Conservation (phyloP, 108 stramenopile genomes). For the Thalassiosira profunda region DNA sequence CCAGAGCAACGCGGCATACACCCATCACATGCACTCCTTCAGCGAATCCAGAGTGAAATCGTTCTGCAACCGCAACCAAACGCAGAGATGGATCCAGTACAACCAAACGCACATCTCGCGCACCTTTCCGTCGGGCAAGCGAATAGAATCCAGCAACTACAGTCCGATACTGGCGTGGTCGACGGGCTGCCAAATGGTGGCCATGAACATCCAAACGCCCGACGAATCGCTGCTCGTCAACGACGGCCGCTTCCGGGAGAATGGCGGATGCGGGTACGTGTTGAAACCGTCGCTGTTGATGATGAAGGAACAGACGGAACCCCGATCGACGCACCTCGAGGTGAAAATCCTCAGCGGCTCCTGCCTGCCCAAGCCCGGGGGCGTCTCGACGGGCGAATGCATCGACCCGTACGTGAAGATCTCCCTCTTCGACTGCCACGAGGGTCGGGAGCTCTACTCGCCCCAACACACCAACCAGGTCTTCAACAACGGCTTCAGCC, state of each 20-base stretch:
- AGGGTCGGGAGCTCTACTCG: constrained; percentile 43
- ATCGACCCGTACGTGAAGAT: constrained; percentile 87
- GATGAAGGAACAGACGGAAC: constrained; percentile 41
- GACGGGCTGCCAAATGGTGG: constrained; percentile 94
- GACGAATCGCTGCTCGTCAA: constrained; percentile 82
- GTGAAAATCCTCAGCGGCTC: constrained; percentile 72
- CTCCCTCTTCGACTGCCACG: constrained; percentile 75
- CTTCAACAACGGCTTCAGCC: constrained; percentile 80
- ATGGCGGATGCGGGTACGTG: constrained; percentile 93
- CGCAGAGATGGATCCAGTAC: constrained; percentile 70
- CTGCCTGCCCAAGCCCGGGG: constrained; percentile 86
- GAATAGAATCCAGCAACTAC: constrained; percentile 95
- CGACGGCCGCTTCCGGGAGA: constrained; percentile 91
- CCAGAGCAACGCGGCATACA: constrained; percentile 43
- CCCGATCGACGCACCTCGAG: constrained; percentile 46
- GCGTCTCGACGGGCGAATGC: constrained; percentile 69
- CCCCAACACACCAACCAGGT: constrained; percentile 50
- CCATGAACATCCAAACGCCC: constrained; percentile 93
- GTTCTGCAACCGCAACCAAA: constrained; percentile 42
- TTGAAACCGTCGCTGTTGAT: constrained; percentile 79
- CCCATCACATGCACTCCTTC: constrained; percentile 85
- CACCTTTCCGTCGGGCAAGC: constrained; percentile 89
- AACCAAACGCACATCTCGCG: constrained; percentile 85
- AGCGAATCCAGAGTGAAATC: constrained; percentile 70
- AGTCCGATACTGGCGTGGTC: constrained; percentile 92